Evolutionary conservation across 768 basidiomycete species (phyloP).

Genomic region (Gloeopeniophorella convolvens): DNA sequence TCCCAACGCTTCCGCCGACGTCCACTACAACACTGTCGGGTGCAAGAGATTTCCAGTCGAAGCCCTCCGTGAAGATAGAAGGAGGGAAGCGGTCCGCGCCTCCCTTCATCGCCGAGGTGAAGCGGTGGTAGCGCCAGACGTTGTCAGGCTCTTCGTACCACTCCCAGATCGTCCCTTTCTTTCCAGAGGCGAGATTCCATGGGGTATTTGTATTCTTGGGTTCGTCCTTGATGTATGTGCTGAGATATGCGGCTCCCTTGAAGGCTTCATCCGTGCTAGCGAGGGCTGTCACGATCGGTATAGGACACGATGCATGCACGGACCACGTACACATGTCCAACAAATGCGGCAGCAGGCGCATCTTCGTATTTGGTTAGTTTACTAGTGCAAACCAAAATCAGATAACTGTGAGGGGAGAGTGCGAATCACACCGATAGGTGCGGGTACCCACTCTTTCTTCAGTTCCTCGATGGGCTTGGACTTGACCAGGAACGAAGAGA

Average conservation of each 20-base stretch:
- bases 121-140: slow-evolving; percentile 4
- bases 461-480: slow-evolving; percentile 25
- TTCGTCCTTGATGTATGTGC: background rate
- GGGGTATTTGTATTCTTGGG: background rate
- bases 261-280: slow-evolving; percentile 13
- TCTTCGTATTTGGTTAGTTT: slow-evolving; percentile 14
- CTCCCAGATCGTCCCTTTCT: background rate
- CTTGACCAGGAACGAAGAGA: slow-evolving; percentile 31
- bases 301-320: too few relatives aligned
- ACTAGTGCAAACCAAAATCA: too few relatives aligned
- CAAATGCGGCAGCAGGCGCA: slow-evolving; percentile 20
- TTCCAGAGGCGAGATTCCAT: slow-evolving; percentile 1
- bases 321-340: slow-evolving; percentile 19
- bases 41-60: slow-evolving; percentile 30
- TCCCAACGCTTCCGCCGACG: slow-evolving; percentile 37
- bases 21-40: slow-evolving; percentile 32
- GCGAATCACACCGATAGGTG: too few relatives aligned
- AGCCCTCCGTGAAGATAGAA: slow-evolving; percentile 13
- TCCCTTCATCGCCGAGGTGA: slow-evolving; percentile 2
- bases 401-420: too few relatives aligned
- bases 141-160: slow-evolving; percentile 9
- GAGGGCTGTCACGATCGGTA: background rate
- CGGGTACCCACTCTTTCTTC: background rate
- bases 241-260: background rate
- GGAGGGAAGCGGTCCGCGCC: background rate